A percentile compares a stretch with the other conserved stretches of the same genome.
Evolutionary conservation across 148 eudicot genomes (phyloP).

Genomic region (Limonium bicolor): DNA sequence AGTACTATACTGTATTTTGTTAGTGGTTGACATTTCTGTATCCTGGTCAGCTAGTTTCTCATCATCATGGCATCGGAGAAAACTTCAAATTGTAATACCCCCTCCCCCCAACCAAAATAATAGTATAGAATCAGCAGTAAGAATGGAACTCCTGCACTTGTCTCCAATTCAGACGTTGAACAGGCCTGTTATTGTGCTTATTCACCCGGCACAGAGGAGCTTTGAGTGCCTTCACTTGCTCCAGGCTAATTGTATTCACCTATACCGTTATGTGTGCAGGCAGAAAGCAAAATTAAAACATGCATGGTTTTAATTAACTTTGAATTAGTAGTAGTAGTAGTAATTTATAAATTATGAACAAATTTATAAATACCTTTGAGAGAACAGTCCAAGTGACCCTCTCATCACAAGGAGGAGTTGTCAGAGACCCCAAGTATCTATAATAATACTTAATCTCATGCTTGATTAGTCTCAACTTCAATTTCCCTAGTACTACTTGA

Average conservation of each 20-base stretch:
- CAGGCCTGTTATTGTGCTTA: constrained; percentile 52
- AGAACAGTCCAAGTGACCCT: constrained; percentile 47
- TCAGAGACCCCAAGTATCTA: constrained; percentile 64
- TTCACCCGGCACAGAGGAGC: constrained; percentile 28
- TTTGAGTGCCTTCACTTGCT: constrained; percentile 12
- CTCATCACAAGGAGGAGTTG: constrained; percentile 90
- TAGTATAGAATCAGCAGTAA: too few relatives aligned
- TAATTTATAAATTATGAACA: neutral
- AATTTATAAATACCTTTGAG: constrained; percentile 25
- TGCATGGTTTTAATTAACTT: neutral
- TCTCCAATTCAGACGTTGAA: constrained; percentile 47
- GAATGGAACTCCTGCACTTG: constrained; percentile 26
- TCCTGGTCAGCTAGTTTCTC: too few relatives aligned
- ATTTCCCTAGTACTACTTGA: constrained; percentile 15
- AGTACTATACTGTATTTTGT: too few relatives aligned
- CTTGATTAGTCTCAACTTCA: constrained; percentile 25
- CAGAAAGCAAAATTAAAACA: neutral
- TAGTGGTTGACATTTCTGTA: too few relatives aligned
- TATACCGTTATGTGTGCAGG: too few relatives aligned
- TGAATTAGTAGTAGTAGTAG: neutral
- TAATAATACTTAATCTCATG: constrained; percentile 35
- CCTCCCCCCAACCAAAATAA: too few relatives aligned
- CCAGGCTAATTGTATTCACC: constrained; percentile 5
- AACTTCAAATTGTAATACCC: too few relatives aligned
- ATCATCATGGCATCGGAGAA: too few relatives aligned